Evolutionary conservation across 352 stramenopile species (phyloP).

Genomic region (Globisporangium acanthophoron): DNA sequence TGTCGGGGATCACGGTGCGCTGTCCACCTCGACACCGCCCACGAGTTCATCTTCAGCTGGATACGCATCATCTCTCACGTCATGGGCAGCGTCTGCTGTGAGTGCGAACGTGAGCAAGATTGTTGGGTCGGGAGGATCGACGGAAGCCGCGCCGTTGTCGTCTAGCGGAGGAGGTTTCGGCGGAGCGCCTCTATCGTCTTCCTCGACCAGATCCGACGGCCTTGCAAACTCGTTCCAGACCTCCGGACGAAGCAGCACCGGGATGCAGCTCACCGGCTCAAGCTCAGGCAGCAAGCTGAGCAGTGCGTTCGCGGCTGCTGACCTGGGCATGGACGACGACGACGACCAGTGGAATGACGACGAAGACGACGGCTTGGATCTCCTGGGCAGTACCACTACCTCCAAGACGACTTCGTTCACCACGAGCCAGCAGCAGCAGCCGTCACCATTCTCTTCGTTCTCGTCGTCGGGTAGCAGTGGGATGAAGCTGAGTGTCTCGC

Average conservation of each 20-base stretch:
- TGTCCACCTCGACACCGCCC: constrained; percentile 18
- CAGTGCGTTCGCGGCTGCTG: constrained; percentile 37
- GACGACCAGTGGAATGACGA: constrained; percentile 51
- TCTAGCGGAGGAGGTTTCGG: constrained; percentile 5
- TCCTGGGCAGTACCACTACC: constrained; percentile 18
- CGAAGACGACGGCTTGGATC: constrained; percentile 55
- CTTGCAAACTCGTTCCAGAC: constrained; percentile 5
- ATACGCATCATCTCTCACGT: constrained; percentile 64
- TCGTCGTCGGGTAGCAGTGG: constrained; percentile 13
- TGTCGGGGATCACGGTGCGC: constrained; percentile 7
- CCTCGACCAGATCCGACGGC: constrained; percentile 13
- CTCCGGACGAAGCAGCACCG: background rate
- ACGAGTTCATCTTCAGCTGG: constrained; percentile 17
- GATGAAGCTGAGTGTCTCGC: constrained; percentile 52
- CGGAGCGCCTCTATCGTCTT: constrained; percentile 12
- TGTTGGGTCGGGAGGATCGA: constrained; percentile 31
- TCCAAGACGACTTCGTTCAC: constrained; percentile 18
- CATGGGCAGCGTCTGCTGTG: constrained; percentile 70
- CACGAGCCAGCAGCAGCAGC: constrained; percentile 3
- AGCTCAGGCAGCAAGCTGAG: constrained; percentile 14
- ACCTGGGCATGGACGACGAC: constrained; percentile 47
- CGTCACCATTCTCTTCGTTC: constrained; percentile 33
- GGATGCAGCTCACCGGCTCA: constrained; percentile 12
- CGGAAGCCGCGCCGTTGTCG: background rate
- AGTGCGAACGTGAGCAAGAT: constrained; percentile 65